phyloP scores from a whole-genome alignment of 106 monocot genomes.

The Acorus gramineus region DNA sequence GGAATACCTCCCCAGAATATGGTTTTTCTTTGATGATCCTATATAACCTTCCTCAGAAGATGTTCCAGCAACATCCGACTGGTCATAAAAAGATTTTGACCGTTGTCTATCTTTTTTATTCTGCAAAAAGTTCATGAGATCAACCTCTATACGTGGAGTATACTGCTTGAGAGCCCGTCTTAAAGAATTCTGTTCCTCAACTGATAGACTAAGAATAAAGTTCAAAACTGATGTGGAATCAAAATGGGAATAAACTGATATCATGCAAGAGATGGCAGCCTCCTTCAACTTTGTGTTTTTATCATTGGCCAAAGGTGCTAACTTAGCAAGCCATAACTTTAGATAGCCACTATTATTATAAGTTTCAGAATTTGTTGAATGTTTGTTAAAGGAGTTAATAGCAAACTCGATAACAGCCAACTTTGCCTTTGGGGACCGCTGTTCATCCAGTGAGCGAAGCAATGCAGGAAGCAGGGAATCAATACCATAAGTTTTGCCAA shows the following conservation, averaged over 20 bases:
- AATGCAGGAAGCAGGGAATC: constrained; percentile 89
- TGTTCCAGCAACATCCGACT: constrained; percentile 58
- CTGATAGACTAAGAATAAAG: constrained; percentile 76
- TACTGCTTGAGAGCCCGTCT: constrained; percentile 89
- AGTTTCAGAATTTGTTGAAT: constrained; percentile 56
- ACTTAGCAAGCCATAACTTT: constrained; percentile 94
- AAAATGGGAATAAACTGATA: constrained; percentile 84
- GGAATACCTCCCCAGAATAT: constrained; percentile 59
- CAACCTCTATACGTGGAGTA: constrained; percentile 98
- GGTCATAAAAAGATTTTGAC: constrained; percentile 80
- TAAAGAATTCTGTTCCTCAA: constrained; percentile 84
- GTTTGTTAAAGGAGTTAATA: constrained; percentile 91
- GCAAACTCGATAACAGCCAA: constrained; percentile 96
- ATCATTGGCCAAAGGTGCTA: constrained; percentile 79
- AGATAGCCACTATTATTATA: constrained; percentile 73
- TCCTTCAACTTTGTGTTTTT: constrained; percentile 97
- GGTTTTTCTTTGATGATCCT: constrained; percentile 58
- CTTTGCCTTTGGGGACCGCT: constrained; percentile 97
- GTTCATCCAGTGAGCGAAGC: constrained; percentile 89
- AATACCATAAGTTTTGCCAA: constrained; percentile 67
- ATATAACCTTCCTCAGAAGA: constrained; percentile 84
- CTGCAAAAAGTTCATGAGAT: constrained; percentile 85
- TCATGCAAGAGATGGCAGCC: constrained; percentile 82
- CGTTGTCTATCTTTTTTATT: constrained; percentile 91
- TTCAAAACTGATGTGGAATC: constrained; percentile 85